Evolutionary conservation across 345 rosid genomes (phyloP), one percentile per base, ranked within the genome.

Genomic region (Eucalyptus erythrocorys): DNA sequence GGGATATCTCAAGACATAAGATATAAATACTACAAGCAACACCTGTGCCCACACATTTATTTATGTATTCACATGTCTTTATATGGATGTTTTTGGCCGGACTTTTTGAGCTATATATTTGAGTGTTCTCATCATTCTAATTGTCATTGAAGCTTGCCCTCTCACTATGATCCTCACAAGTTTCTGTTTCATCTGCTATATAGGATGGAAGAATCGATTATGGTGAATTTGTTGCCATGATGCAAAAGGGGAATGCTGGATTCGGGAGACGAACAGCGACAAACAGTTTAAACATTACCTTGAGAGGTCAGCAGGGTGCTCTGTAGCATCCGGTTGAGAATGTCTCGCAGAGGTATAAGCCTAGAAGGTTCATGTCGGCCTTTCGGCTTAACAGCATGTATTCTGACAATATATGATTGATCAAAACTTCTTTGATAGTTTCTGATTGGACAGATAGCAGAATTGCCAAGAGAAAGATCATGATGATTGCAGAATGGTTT

Each of bases 171-270:
- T 76, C 47, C 82, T 76, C 82, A 76, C 12, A 21, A 19, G 82
- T 40, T 76, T 40, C 45, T 76, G 82, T 19, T 40, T 76, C 82
- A 40, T 76, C 82, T 76, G 47, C 82, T 37, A 37, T 40, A 10
- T 10, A 98, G 99, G 99, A 98, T 90, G 99, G 99, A 85, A 90
- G 96, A 90, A 98, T 98, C 51, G 99, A 98, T 71, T 98, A 98
- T 89, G 94, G 95, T 48, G 99, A 98, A 91, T 98, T 98, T 92
- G 99, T 94, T 45, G 97, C 99, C 27, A 97, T 97, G 99, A 98
- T 98, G 99, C 98, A 94, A 93, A 98, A 98, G 90, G 99, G 99
- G 86, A 96, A 96, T 87, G 93, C 93, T 13, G 99, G 99, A 91
- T 86, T 98, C 13, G 99, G 99, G 17, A 94, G 99, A 94, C 92